Evolutionary conservation across 768 basidiomycete species (phyloP).

Genomic region (Termitomyces sp.): DNA sequence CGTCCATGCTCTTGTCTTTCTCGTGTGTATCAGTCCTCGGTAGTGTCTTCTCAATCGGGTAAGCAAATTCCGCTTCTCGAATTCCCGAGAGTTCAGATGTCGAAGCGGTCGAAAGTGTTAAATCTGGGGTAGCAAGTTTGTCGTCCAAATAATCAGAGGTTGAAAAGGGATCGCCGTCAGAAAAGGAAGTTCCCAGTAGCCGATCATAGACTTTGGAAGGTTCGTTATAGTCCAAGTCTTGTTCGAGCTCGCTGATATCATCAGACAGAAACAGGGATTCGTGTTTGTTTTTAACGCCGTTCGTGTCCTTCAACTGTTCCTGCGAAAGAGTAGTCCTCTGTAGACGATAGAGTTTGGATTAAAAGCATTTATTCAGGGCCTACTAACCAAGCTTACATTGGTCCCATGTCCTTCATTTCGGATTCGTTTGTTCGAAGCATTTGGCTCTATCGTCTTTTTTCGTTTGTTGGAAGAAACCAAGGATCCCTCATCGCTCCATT

Average conservation of each 20-base stretch:
- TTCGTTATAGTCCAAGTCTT: neutral
- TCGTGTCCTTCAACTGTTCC: neutral
- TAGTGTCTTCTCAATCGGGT: neutral
- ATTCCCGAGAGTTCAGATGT: neutral
- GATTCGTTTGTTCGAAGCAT: neutral
- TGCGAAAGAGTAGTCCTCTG: neutral
- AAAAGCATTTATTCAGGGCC: neutral
- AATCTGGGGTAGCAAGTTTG: conserved; percentile 1
- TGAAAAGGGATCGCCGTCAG: conserved; percentile 26
- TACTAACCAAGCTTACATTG: neutral
- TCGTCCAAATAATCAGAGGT: conserved; percentile 24
- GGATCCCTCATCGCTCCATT: neutral
- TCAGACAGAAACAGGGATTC: conserved; percentile 9
- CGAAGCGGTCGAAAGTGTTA: neutral
- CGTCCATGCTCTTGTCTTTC: conserved; percentile 34
- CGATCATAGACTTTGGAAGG: neutral
- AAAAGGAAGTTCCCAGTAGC: neutral
- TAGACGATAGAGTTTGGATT: neutral
- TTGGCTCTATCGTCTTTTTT: neutral
- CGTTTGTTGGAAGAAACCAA: conserved; percentile 1
- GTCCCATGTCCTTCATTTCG: neutral
- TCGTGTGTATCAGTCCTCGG: neutral
- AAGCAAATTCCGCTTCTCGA: neutral
- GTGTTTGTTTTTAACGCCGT: neutral
- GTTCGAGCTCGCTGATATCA: conserved; percentile 3